These are phyloP conservation scores for Breynia disticha DNA, from an alignment of 441 rosid genomes.

Conservation along the genomic window DNA sequence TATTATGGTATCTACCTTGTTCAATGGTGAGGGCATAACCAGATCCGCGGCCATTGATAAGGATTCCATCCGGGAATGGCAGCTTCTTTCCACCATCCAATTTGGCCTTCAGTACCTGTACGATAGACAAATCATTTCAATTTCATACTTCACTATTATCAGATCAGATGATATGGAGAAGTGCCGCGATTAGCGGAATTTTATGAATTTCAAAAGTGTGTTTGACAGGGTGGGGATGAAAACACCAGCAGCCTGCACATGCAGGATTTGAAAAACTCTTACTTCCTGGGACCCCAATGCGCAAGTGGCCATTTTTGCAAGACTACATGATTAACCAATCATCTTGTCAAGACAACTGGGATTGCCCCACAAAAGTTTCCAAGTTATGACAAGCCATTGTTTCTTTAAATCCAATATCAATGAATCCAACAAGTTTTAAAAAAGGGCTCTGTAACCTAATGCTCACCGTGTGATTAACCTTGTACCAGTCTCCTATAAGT, in stretches of 20 bases:
- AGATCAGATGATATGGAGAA: neutral
- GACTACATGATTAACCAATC: too few relatives aligned
- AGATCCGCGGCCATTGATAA: slow-evolving; percentile 79
- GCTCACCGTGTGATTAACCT: slow-evolving; percentile 63
- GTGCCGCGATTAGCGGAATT: neutral
- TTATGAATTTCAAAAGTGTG: neutral
- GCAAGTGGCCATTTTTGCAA: too few relatives aligned
- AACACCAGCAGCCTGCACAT: neutral
- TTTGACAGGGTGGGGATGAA: too few relatives aligned
- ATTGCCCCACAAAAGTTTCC: too few relatives aligned
- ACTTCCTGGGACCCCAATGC: too few relatives aligned
- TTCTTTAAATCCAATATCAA: too few relatives aligned
- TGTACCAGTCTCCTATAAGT: slow-evolving; percentile 92
- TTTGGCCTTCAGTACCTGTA: slow-evolving; percentile 40
- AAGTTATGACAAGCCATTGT: too few relatives aligned
- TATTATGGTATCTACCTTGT: slow-evolving; percentile 32
- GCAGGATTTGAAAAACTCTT: neutral
- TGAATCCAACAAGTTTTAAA: too few relatives aligned
- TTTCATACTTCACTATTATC: neutral
- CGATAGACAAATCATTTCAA: neutral
- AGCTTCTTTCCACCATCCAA: slow-evolving; percentile 58
- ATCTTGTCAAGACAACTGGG: too few relatives aligned
- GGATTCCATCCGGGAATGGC: slow-evolving; percentile 63
- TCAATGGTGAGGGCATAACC: slow-evolving; percentile 63
- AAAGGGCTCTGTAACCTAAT: too few relatives aligned